Evolutionary conservation across 176 grass and related monocot species (phyloP), one percentile per base, ranked within the genome.

Genomic region (Triticum dicoccoides): DNA sequence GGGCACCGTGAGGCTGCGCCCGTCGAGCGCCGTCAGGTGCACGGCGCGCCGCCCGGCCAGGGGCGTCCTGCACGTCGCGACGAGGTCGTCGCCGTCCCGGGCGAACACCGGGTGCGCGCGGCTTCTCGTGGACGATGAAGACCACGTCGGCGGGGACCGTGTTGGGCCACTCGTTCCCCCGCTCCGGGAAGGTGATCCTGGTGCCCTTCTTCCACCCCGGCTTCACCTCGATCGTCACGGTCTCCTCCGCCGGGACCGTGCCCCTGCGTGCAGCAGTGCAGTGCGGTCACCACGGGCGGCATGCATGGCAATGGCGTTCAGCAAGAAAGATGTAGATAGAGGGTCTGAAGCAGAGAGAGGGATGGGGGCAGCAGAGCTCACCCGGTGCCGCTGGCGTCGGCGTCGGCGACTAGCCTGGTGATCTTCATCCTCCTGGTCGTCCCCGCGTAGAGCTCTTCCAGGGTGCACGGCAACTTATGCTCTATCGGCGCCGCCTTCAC

Each of bases 191-290:
- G 21, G 93, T 98, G 77, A 98, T 95, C 89, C 94, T 98, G 18
- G 96, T 95, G 61, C 93, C 96, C 78, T 98, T 95, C 88, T 95
- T 98, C 96, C 96, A 98, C 11, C 96, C 96, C 0, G 93, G 93
- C 84, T 98, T 98, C 81, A 98, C 89, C 11, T 98, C 93, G 18
- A 98, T 98, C 6, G 91, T 92, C 35, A 98, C 49, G 69, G 94
- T 98, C 75, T 98, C 96, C 82, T 94, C 93, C 9, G 91, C 91
- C 0, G 91, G 45, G 9, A 11, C 13, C 4, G 47, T 51, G 5
- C 13, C 47, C 47, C 47, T 51, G 47, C 47, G 41, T 3, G 41
- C 38, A 8, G 8, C 25, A 39, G 38, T 41, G 39, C 41, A 49
- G 45, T 49, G 45, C 45, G 1, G 45, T 49, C 45, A 14, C 45